A percentile compares a stretch with the other conserved stretches of the same genome.
These are phyloP conservation scores for Diaporthe longicolla DNA, from an alignment of 2,329 filamentous ascomycete genomes.

Conservation along the genomic window DNA sequence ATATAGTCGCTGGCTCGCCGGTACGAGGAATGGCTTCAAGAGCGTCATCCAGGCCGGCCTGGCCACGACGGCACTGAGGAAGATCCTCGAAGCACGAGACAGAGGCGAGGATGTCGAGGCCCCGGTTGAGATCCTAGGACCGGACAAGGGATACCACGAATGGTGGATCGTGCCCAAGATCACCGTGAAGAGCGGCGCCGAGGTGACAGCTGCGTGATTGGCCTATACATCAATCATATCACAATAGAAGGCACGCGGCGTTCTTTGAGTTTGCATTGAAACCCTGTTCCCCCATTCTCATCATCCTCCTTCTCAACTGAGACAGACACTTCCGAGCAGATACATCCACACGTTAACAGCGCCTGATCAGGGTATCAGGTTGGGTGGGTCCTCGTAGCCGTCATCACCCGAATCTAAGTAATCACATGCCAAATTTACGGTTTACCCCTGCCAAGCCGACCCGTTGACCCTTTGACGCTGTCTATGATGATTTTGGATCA, in stretches of 20 bases:
- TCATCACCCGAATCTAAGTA: slow-evolving; percentile 15
- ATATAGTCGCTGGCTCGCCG: slow-evolving; percentile 73
- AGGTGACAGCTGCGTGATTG: slow-evolving; percentile 5
- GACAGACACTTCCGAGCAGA: not conserved
- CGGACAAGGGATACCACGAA: slow-evolving; percentile 71
- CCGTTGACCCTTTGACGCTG: not conserved
- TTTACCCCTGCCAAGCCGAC: slow-evolving; percentile 29
- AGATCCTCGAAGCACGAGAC: slow-evolving; percentile 61
- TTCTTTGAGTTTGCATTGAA: slow-evolving; percentile 4
- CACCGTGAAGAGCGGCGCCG: slow-evolving; percentile 16
- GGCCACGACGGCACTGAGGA: slow-evolving; percentile 72
- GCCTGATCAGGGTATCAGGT: slow-evolving; percentile 1
- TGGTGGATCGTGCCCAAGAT: slow-evolving; percentile 76
- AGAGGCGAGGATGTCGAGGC: slow-evolving; percentile 53
- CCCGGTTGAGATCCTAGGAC: slow-evolving; percentile 65
- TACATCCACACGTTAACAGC: not conserved
- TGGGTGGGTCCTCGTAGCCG: slow-evolving; percentile 19
- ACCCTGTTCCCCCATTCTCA: not conserved
- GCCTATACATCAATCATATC: not conserved
- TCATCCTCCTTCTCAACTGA: not conserved
- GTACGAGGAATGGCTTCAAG: slow-evolving; percentile 73
- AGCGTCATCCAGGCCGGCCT: slow-evolving; percentile 80
- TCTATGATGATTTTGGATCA: not conserved
- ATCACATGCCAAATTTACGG: slow-evolving; percentile 23
- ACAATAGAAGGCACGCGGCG: slow-evolving; percentile 14